phyloP scores from a whole-genome alignment of 75 land plant genomes.

The Isoetes taiwanensis region DNA sequence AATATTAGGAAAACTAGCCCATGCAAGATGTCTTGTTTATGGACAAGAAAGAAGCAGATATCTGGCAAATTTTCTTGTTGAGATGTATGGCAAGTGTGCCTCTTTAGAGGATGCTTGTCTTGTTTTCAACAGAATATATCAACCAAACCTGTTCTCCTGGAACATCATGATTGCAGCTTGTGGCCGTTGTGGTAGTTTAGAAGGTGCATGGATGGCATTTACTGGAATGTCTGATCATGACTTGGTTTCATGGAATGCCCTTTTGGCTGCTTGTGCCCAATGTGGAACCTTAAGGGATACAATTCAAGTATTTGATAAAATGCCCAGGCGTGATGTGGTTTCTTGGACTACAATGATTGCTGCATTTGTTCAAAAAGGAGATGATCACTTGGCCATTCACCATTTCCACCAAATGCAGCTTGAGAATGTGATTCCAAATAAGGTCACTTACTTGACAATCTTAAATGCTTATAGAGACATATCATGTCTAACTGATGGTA shows the following conservation, averaged over 20 bases:
- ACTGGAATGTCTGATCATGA: slow-evolving; percentile 1
- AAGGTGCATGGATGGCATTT: slow-evolving; percentile 7
- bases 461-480: too few relatives aligned
- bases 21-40: too few relatives aligned
- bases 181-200: slow-evolving; percentile 16
- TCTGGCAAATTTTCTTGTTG: too few relatives aligned
- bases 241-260: slow-evolving; percentile 11
- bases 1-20: too few relatives aligned
- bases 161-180: too few relatives aligned
- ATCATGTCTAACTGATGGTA: too few relatives aligned
- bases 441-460: slow-evolving; percentile 31
- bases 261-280: slow-evolving; percentile 11
- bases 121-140: too few relatives aligned
- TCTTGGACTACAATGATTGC: slow-evolving; percentile 34
- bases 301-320: not conserved
- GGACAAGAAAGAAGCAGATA: too few relatives aligned
- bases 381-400: not conserved
- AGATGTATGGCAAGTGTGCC: too few relatives aligned
- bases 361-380: slow-evolving; percentile 9
- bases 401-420: slow-evolving; percentile 9
- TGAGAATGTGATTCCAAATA: slow-evolving; percentile 12
- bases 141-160: too few relatives aligned
- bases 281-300: not conserved
- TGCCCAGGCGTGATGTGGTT: slow-evolving; percentile 20
- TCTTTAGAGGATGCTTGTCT: too few relatives aligned